Conservation (phyloP, 768 basidiomycete species). For the Rossbeevera mucosa region DNA sequence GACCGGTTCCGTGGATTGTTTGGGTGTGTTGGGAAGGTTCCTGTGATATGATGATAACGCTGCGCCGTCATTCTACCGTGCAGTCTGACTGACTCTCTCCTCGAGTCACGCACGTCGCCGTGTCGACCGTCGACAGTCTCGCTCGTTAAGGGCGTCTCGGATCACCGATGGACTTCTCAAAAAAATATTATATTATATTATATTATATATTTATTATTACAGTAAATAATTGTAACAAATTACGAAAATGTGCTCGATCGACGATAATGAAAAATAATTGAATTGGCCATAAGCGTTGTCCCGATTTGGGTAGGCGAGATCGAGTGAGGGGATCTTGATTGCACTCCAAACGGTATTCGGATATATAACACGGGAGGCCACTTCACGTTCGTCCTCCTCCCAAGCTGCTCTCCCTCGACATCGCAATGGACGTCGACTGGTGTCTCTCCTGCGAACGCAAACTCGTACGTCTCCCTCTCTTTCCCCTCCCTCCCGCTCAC, state of each 20-base stretch:
- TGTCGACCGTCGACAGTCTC: slow-evolving; percentile 3
- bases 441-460: slow-evolving; percentile 62
- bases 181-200: slow-evolving; percentile 9
- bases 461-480: slow-evolving; percentile 39
- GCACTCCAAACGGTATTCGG: slow-evolving; percentile 20
- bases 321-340: slow-evolving; percentile 20
- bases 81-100: not conserved
- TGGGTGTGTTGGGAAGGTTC: slow-evolving; percentile 18
- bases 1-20: slow-evolving; percentile 28
- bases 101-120: slow-evolving; percentile 9
- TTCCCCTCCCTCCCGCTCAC: not conserved
- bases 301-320: slow-evolving; percentile 16
- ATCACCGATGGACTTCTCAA: slow-evolving; percentile 2
- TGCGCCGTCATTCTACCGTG: slow-evolving; percentile 20
- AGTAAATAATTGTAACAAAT: slow-evolving; percentile 14
- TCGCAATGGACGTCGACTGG: slow-evolving; percentile 63
- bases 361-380: slow-evolving; percentile 27
- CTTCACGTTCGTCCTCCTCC: slow-evolving; percentile 12
- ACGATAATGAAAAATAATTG: slow-evolving; percentile 35
- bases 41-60: slow-evolving; percentile 26
- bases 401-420: not conserved
- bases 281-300: slow-evolving; percentile 22
- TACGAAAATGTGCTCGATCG: slow-evolving; percentile 29
- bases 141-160: slow-evolving; percentile 1
- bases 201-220: slow-evolving; percentile 1